Base-by-base conservation (phyloP, 768 basidiomycete genomes). In the Boletellus ananiceps region DNA sequence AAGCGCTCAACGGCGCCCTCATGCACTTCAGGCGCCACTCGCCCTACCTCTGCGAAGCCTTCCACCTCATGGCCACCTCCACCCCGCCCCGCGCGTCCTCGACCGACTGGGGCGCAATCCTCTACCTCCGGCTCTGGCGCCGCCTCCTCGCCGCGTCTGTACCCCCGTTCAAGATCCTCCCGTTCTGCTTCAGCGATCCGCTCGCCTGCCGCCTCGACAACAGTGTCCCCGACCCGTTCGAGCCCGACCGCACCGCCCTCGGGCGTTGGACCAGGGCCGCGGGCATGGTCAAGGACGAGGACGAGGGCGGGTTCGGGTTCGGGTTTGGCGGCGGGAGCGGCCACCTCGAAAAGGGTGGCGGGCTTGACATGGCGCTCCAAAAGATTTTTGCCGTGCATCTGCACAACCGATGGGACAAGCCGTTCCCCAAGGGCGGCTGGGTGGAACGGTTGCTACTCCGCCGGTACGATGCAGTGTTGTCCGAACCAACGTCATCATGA, bases 41-140 rank as follows among this genome's bases (percentile, higher is more conserved):
- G 7, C 92, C 95, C 6, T 98, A 96, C 71, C 85, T 98, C 38
- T 97, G 95, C 74, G 93, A 96, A 71, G 89, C 93, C 9, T 93
- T 97, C 73, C 83, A 94, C 65, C 77, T 93, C 61, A 96, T 98
- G 83, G 72, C 80, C 1, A 79, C 78, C 11, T 84, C 85, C 9
- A 72, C 83, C 0, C 78, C 85, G 0, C 93, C 94, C 0, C 79
- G 84, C 6, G 71, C 83, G 14, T 82, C 84, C 33, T 85, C 90
- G 21, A 91, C 93, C 4, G 93, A 94, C 68, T 97, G 95, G 95
- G 95, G 95, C 19, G 82, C 92, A 0, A 77, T 84, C 18, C 83
- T 97, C 49, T 98, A 98, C 71, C 78, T 87, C 62, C 90, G 91
- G 56, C 82, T 95, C 31, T 93, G 88, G 80, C 83, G 93, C 7